Evolutionary conservation across 2,329 filamentous ascomycete genomes (phyloP).

Genomic region (Trichoderma endophyticum): DNA sequence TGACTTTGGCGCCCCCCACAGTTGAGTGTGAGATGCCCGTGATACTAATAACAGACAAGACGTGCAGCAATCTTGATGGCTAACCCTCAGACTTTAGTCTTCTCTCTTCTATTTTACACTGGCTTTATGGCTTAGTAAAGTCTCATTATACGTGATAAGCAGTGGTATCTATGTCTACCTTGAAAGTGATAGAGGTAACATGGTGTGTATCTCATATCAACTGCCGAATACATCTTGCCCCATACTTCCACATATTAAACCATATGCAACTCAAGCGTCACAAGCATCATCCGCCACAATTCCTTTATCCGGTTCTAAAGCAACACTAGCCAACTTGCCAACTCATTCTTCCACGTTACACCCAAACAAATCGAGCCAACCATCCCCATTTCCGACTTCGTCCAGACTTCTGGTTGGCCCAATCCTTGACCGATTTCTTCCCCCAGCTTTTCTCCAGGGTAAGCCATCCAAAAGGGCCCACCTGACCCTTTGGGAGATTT

Average conservation of each 20-base stretch:
- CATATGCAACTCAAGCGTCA: neutral
- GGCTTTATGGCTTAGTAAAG: neutral
- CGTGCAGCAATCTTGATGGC: neutral
- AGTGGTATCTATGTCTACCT: neutral
- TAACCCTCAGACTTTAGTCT: neutral
- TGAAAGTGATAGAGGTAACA: neutral
- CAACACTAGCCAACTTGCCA: neutral
- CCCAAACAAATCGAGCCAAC: neutral
- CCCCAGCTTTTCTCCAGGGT: conserved; percentile 3
- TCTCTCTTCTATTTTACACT: neutral
- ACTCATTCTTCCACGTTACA: neutral
- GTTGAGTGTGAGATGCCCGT: neutral
- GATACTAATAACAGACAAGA: neutral
- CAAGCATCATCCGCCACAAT: neutral
- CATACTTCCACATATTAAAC: neutral
- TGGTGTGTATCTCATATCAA: neutral
- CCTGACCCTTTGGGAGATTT: conserved; percentile 11
- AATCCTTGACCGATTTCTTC: neutral
- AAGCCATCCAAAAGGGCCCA: conserved; percentile 1
- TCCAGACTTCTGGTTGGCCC: neutral
- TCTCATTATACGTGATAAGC: neutral
- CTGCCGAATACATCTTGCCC: neutral
- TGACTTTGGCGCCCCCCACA: conserved; percentile 5
- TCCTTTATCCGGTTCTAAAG: neutral
- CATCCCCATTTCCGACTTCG: neutral